Percentiles rank a stretch among this genome's conserved stretches.
Evolutionary conservation across 2,329 filamentous ascomycete genomes (phyloP).

Genomic region (Sarocladium strictum): DNA sequence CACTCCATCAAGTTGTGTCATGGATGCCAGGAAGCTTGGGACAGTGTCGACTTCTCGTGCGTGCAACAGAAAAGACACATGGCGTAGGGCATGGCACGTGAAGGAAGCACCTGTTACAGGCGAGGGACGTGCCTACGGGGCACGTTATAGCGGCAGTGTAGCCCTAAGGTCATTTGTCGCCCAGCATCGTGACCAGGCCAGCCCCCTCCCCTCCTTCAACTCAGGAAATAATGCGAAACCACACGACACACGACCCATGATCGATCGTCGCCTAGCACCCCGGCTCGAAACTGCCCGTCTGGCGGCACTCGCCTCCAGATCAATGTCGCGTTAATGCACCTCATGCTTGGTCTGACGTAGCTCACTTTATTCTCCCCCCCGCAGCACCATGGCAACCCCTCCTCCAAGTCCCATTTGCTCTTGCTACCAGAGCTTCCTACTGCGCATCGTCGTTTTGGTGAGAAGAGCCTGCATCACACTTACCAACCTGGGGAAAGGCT

Average conservation of each 20-base stretch:
- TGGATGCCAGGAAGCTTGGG: too few relatives aligned
- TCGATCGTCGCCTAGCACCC: background rate
- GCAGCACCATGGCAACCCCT: background rate
- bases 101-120: too few relatives aligned
- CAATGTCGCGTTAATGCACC: background rate
- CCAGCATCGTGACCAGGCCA: too few relatives aligned
- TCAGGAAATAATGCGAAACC: background rate
- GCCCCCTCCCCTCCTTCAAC: background rate
- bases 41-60: too few relatives aligned
- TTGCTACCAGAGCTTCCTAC: background rate
- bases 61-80: too few relatives aligned
- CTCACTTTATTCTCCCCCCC: background rate
- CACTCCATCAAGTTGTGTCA: too few relatives aligned
- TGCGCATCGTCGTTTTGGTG: background rate
- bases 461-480: background rate
- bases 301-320: background rate
- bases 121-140: too few relatives aligned
- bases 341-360: constrained; percentile 4
- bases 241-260: background rate
- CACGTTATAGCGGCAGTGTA: too few relatives aligned
- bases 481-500: background rate
- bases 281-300: constrained; percentile 1
- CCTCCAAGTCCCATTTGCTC: background rate
- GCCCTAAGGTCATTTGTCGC: too few relatives aligned
- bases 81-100: too few relatives aligned